Percentiles rank a stretch among this genome's conserved stretches.
Conservation (phyloP, 1,284 basidiomycete species). For the Heterobasidion irregulare region DNA sequence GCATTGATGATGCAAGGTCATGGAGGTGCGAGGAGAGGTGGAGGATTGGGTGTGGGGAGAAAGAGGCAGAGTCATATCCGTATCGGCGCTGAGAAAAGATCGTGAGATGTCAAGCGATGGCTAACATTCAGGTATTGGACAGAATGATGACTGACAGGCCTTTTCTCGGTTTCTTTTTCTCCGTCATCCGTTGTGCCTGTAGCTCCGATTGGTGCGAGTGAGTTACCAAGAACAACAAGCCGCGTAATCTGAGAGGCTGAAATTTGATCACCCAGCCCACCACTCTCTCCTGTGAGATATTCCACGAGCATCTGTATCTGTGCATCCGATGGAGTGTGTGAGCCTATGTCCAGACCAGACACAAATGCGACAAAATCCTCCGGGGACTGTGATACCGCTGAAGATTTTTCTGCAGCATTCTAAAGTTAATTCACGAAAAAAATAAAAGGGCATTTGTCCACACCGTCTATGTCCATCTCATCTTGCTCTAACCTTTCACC, state of each 20-base stretch:
- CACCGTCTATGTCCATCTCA: conserved; percentile 35
- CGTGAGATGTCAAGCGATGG: conserved; percentile 2
- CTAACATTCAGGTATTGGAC: not conserved
- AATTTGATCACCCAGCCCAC: conserved; percentile 56
- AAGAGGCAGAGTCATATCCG: conserved; percentile 51
- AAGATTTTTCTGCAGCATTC: not conserved
- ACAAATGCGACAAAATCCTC: conserved; percentile 78
- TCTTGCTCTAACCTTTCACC: conserved; percentile 21
- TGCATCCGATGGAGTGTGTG: conserved; percentile 57
- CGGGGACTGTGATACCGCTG: conserved; percentile 5
- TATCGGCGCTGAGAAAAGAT: conserved; percentile 38
- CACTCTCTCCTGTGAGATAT: conserved; percentile 81
- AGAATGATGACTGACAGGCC: conserved; percentile 37
- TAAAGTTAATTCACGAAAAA: not conserved
- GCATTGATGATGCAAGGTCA: conserved; percentile 66
- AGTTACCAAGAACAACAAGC: conserved; percentile 84
- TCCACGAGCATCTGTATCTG: conserved; percentile 79
- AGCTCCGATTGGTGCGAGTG: conserved; percentile 44
- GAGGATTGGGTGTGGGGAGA: conserved; percentile 69
- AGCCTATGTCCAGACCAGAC: conserved; percentile 74
- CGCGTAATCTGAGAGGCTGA: conserved; percentile 71
- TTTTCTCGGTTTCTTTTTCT: conserved; percentile 55
- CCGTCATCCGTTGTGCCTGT: conserved; percentile 29
- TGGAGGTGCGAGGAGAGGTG: conserved; percentile 64
- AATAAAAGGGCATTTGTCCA: conserved; percentile 8